Percentiles rank a stretch among this genome's conserved stretches.
Evolutionary conservation across 345 rosid genomes (phyloP).

Genomic region (Citrus sinensis): DNA sequence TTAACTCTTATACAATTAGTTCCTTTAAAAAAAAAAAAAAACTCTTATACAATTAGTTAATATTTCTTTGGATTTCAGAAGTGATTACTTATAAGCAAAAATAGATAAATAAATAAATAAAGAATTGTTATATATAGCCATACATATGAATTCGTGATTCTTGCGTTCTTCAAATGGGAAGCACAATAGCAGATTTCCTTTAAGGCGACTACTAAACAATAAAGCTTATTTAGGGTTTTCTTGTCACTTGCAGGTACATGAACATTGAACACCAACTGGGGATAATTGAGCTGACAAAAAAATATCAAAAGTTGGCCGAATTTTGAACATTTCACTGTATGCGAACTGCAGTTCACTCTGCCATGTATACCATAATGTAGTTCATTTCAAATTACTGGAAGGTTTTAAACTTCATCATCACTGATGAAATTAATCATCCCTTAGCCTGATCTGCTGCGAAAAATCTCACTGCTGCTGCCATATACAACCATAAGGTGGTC

Average conservation of each 20-base stretch:
- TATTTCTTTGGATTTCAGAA: no score
- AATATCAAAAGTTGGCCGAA: not conserved
- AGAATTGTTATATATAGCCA: not conserved
- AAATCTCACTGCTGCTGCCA: conserved; percentile 38
- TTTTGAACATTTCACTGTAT: not conserved
- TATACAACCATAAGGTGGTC: conserved; percentile 21
- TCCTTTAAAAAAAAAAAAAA: no score
- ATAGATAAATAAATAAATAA: no score
- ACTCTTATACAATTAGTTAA: no score
- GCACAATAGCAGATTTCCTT: not conserved
- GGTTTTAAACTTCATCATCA: not conserved
- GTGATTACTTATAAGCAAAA: no score
- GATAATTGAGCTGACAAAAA: not conserved
- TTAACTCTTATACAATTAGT: no score
- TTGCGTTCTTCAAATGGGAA: not conserved
- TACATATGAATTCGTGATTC: not conserved
- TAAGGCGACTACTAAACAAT: not conserved
- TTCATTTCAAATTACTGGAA: not conserved
- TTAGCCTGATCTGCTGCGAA: not conserved
- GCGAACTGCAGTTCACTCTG: not conserved
- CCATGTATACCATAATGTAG: not conserved
- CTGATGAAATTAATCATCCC: no score
- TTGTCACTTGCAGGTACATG: not conserved
- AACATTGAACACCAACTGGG: not conserved
- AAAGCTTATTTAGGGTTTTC: not conserved